Base-by-base conservation (phyloP, 2,329 filamentous ascomycete genomes). In the Colletotrichum kahawae region DNA sequence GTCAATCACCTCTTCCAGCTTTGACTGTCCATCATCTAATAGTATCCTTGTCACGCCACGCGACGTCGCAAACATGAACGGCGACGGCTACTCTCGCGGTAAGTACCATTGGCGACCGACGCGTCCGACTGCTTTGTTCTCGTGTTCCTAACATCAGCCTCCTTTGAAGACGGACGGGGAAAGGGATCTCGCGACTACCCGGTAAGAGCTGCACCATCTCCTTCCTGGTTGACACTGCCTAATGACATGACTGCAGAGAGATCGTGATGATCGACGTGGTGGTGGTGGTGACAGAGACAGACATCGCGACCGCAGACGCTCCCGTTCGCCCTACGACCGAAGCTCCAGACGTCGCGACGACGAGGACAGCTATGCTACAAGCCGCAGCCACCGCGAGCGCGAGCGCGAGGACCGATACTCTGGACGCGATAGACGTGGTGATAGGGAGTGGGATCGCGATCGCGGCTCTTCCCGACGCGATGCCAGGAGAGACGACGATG, bases 341-440 rank as follows among this genome's bases (percentile, higher is more conserved):
- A 81, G 91, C 81, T 88, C 92, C 78, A 90, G 93, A 73, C 92
- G 95, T 79, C 94, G 94, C 79, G 94, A 97, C 67, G 91, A 90
- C 83, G 90, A 92, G 74, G 95, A 98, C 85, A 93, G 94, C 71
- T 98, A 98, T 86, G 98, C 96, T 24, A 95, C 95, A 7, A 98
- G 95, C 85, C 94, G 96, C 79, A 96, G 93, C 86, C 97, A 98
- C 84, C 92, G 96, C 82, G 96, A 98, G 83, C 90, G 96, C 77
- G 96, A 98, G 87, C 94, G 96, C 77, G 96, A 98, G 85, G 96
- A 98, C 79, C 91, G 96, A 82, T 98, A 98, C 83, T 92, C 92
- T 48, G 93, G 93, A 38, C 91, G 94, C 77, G 90, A 92, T 74
- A 87, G 92, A 75, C 85, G 90, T 72, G 91, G 92, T 7, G 94